A percentile compares a stretch with the other conserved stretches of the same genome.
These are phyloP conservation scores for Asparagopsis taxiformis DNA, from an alignment of 31 red algal species.

Conservation along the genomic window DNA sequence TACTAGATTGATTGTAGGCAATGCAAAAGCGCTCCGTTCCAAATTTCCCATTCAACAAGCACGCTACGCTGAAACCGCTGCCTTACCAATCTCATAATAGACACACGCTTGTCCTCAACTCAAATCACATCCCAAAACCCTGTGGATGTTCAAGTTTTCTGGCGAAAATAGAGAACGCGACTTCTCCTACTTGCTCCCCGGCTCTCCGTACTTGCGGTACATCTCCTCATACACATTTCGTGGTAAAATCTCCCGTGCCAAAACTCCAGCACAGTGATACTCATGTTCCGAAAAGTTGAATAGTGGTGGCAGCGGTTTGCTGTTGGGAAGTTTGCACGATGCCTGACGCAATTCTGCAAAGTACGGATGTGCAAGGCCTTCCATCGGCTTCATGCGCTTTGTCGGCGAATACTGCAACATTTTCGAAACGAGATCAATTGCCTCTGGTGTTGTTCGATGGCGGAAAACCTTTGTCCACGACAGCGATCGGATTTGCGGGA, in stretches of 20 bases:
- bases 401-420: conserved; percentile 91
- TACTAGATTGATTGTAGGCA: not conserved
- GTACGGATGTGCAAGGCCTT: conserved; percentile 89
- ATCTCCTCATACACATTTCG: conserved; percentile 49
- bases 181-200: conserved; percentile 38
- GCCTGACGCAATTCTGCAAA: conserved; percentile 87
- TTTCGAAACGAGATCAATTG: conserved; percentile 90
- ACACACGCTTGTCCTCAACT: not conserved
- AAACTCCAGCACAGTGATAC: conserved; percentile 57
- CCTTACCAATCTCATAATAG: no score
- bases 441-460: conserved; percentile 78
- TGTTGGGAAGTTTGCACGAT: conserved; percentile 71
- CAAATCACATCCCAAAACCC: not conserved
- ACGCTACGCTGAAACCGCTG: not conserved
- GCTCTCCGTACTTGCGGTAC: conserved; percentile 66
- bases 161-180: conserved; percentile 3
- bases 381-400: conserved; percentile 84
- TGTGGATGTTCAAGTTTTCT: not conserved
- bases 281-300: conserved; percentile 97
- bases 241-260: conserved; percentile 59
- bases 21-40: not conserved
- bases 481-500: conserved; percentile 86
- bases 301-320: conserved; percentile 87
- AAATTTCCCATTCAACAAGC: not conserved
- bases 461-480: conserved; percentile 86